phyloP scores from a whole-genome alignment of 2,329 filamentous ascomycete species.

The Aspergillus japonicus region DNA sequence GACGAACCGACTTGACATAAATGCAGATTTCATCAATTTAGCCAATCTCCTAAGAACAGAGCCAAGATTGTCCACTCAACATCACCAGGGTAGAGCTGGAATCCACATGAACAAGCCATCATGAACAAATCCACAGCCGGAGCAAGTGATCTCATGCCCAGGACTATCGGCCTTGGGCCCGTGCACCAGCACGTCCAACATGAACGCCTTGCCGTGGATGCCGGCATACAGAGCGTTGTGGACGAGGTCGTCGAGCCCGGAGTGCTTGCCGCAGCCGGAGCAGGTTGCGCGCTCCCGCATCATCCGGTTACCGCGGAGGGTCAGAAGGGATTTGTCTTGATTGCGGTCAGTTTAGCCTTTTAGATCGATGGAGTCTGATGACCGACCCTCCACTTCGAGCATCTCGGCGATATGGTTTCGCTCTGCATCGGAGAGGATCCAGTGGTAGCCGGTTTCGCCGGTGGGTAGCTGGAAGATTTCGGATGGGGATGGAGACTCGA shows the following conservation, averaged over 20 bases:
- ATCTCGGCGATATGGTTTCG: not conserved
- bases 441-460: not conserved
- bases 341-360: not conserved
- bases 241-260: constrained; percentile 6
- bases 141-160: not conserved
- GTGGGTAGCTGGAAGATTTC: not conserved
- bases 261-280: constrained; percentile 3
- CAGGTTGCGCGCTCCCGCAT: not conserved
- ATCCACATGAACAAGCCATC: not conserved
- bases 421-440: not conserved
- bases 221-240: not conserved
- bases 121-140: not conserved
- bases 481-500: not conserved
- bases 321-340: not conserved
- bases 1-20: too few relatives aligned
- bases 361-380: too few relatives aligned
- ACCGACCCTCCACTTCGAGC: not conserved
- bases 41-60: too few relatives aligned
- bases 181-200: constrained; percentile 6
- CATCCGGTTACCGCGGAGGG: not conserved
- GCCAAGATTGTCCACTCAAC: too few relatives aligned
- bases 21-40: too few relatives aligned
- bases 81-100: not conserved
- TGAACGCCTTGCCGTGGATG: constrained; percentile 2
- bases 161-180: constrained; percentile 4